Percentiles rank a stretch among this genome's conserved stretches.
These are phyloP conservation scores for Candida endomychidarum DNA, from an alignment of 805 yeast species.

Conservation along the genomic window DNA sequence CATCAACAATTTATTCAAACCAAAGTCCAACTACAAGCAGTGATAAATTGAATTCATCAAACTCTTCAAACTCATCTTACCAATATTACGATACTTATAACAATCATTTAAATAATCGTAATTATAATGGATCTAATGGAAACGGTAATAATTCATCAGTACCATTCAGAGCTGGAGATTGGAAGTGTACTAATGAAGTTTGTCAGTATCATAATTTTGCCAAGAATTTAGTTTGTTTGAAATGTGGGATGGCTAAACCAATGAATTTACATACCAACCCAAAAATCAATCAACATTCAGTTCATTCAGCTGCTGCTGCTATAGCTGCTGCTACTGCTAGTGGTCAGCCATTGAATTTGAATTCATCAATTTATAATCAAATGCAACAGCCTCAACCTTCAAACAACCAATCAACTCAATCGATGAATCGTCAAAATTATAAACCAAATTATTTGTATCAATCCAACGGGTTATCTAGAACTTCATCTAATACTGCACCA, in stretches of 20 bases:
- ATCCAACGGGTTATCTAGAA: conserved; percentile 4
- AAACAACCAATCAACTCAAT: conserved; percentile 10
- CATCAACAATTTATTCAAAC: conserved; percentile 3
- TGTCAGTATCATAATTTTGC: conserved; percentile 93
- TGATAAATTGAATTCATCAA: conserved; percentile 14
- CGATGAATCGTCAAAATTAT: conserved; percentile 4
- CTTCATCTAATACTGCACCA: conserved; percentile 18
- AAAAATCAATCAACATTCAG: conserved; percentile 24
- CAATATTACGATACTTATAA: conserved; percentile 9
- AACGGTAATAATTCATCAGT: conserved; percentile 45
- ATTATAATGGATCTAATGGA: conserved; percentile 19
- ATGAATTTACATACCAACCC: conserved; percentile 18
- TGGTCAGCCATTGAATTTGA: conserved; percentile 44
- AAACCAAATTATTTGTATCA: conserved; percentile 10
- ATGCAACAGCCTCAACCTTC: conserved; percentile 34
- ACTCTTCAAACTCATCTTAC: conserved; percentile 4
- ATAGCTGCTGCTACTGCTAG: conserved; percentile 50
- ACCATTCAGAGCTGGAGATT: conserved; percentile 96
- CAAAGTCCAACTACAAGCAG: conserved; percentile 11
- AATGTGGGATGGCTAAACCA: conserved; percentile 78
- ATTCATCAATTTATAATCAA: conserved; percentile 19
- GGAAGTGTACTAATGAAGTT: conserved; percentile 81
- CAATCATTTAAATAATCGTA: conserved; percentile 16
- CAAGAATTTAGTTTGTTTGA: conserved; percentile 79
- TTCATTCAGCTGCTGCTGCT: conserved; percentile 46